A percentile compares a stretch with the other conserved stretches of the same genome.
phyloP scores from a whole-genome alignment of 768 basidiomycete genomes.

The Epithele typhae region DNA sequence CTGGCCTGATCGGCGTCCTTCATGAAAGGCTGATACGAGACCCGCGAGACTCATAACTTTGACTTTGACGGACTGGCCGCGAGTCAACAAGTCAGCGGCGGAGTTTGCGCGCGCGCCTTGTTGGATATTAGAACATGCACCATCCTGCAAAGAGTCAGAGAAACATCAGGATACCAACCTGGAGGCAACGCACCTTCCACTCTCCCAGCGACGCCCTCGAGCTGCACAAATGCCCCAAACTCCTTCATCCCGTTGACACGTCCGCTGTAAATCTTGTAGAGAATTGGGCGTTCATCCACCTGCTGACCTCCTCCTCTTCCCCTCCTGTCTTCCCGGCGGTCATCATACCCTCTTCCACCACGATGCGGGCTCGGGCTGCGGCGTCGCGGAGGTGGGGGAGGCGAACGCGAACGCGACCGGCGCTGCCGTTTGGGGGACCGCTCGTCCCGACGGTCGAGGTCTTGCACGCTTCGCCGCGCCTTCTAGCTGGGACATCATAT shows the following conservation, averaged over 20 bases:
- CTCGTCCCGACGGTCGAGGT: conserved; percentile 36
- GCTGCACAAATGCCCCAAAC: conserved; percentile 89
- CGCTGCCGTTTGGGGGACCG: conserved; percentile 58
- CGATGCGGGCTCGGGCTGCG: conserved; percentile 58
- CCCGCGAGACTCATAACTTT: conserved; percentile 93
- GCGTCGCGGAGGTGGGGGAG: conserved; percentile 42
- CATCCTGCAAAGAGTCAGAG: conserved; percentile 56
- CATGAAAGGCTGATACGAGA: conserved; percentile 82
- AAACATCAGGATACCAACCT: no score
- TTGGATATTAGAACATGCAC: conserved; percentile 95
- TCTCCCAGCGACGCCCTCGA: conserved; percentile 84
- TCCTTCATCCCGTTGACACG: conserved; percentile 84
- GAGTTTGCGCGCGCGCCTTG: conserved; percentile 81
- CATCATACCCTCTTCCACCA: conserved; percentile 40
- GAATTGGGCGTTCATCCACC: conserved; percentile 77
- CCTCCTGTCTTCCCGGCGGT: conserved; percentile 37
- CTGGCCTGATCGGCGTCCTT: conserved; percentile 93
- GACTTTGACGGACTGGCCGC: conserved; percentile 86
- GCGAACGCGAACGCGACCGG: conserved; percentile 40
- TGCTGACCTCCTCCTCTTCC: conserved; percentile 35
- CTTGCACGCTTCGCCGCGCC: conserved; percentile 60
- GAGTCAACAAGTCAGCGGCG: conserved; percentile 78
- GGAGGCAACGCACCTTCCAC: conserved; percentile 68
- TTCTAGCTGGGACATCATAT: conserved; percentile 76
- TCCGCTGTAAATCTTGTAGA: conserved; percentile 95